These are phyloP conservation scores for Casuarina equisetifolia DNA, from an alignment of 306 rosid genomes.

Conservation along the genomic window DNA sequence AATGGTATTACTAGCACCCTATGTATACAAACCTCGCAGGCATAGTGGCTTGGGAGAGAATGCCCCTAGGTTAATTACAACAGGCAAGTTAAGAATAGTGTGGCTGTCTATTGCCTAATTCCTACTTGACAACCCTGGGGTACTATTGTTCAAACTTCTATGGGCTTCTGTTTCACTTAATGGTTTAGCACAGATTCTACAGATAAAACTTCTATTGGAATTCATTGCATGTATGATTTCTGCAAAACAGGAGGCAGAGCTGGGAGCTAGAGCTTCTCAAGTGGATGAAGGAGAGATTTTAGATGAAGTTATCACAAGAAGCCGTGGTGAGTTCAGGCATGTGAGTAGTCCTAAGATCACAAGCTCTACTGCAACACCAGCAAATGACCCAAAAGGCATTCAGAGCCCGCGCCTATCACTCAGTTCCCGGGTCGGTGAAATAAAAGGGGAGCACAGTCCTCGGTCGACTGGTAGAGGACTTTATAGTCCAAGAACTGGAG, in stretches of 20 bases:
- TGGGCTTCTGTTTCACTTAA: too few relatives aligned
- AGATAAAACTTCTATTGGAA: not conserved
- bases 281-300: slow-evolving; percentile 74
- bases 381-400: slow-evolving; percentile 38
- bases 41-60: too few relatives aligned
- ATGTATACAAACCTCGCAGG: too few relatives aligned
- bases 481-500: slow-evolving; percentile 56
- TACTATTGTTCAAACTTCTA: too few relatives aligned
- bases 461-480: slow-evolving; percentile 55
- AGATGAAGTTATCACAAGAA: slow-evolving; percentile 85
- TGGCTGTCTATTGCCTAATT: too few relatives aligned
- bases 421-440: slow-evolving; percentile 63
- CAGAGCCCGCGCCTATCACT: slow-evolving; percentile 53
- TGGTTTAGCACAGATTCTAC: not conserved
- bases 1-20: too few relatives aligned
- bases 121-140: too few relatives aligned
- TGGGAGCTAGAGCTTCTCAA: slow-evolving; percentile 60
- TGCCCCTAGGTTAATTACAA: too few relatives aligned
- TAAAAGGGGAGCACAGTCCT: slow-evolving; percentile 66
- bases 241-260: slow-evolving; percentile 65
- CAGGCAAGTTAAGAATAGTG: too few relatives aligned
- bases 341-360: slow-evolving; percentile 73
- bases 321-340: slow-evolving; percentile 92
- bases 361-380: slow-evolving; percentile 79
- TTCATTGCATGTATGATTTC: slow-evolving; percentile 8